A percentile compares a stretch with the other conserved stretches of the same genome.
Evolutionary conservation across 2,329 filamentous ascomycete genomes (phyloP).

Genomic region (Sphaerulina vaccinii): DNA sequence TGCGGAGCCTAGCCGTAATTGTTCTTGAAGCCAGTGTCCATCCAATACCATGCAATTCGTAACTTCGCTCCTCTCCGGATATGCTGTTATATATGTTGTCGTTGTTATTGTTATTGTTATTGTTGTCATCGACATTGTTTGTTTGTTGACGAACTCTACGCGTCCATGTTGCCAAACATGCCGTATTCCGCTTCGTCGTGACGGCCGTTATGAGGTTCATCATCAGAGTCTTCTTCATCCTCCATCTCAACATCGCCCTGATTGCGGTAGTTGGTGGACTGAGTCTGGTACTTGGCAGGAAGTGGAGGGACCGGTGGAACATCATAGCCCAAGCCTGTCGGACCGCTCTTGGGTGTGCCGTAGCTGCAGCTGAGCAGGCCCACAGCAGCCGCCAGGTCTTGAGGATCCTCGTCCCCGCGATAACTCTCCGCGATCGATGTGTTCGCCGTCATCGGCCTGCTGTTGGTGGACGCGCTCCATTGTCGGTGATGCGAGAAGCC

Average conservation of each 20-base stretch:
- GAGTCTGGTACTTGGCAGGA: conserved; percentile 71
- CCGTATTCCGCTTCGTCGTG: conserved; percentile 86
- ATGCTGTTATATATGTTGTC: conserved; percentile 2
- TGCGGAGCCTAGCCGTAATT: conserved; percentile 31
- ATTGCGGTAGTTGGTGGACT: conserved; percentile 41
- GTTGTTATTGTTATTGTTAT: neutral
- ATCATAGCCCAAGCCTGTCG: conserved; percentile 64
- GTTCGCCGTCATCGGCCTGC: conserved; percentile 71
- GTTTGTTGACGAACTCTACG: conserved; percentile 6
- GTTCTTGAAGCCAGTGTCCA: conserved; percentile 6
- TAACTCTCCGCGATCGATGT: conserved; percentile 62
- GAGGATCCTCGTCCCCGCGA: conserved; percentile 75
- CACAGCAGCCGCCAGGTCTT: conserved; percentile 83
- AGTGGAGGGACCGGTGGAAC: conserved; percentile 85
- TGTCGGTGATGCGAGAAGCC: conserved; percentile 64
- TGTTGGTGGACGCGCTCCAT: conserved; percentile 66
- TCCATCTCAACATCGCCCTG: conserved; percentile 51
- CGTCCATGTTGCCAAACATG: conserved; percentile 92
- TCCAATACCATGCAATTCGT: conserved; percentile 20
- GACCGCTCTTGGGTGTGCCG: conserved; percentile 69
- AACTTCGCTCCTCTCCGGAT: conserved; percentile 14
- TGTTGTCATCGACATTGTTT: neutral
- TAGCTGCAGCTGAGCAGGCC: conserved; percentile 90
- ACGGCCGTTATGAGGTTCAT: conserved; percentile 50
- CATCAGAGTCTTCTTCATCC: conserved; percentile 49